phyloP scores from a whole-genome alignment of 306 rosid genomes.

The Glycine latifolia region DNA sequence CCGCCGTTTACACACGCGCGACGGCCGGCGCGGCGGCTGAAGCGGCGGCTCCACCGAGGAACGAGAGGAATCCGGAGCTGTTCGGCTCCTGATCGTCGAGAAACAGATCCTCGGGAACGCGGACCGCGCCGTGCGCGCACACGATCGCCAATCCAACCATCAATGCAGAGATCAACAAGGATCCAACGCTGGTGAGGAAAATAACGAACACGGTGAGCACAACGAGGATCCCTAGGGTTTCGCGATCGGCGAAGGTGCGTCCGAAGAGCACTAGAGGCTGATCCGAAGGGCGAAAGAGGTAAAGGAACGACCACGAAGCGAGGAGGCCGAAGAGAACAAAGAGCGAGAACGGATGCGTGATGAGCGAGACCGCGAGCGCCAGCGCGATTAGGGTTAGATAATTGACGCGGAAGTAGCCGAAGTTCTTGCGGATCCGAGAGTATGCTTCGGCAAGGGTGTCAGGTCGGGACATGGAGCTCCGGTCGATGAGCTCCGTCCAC shows the following conservation, averaged over 20 bases:
- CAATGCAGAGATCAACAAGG: slow-evolving; percentile 82
- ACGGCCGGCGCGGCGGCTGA: slow-evolving; percentile 71
- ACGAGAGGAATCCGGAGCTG: slow-evolving; percentile 79
- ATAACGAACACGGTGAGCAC: slow-evolving; percentile 73
- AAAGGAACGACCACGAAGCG: slow-evolving; percentile 82
- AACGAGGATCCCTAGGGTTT: slow-evolving; percentile 69
- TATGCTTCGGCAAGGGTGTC: slow-evolving; percentile 84
- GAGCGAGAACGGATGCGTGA: slow-evolving; percentile 85
- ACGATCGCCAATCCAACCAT: slow-evolving; percentile 76
- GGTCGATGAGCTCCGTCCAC: slow-evolving; percentile 83
- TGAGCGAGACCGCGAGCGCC: slow-evolving; percentile 76
- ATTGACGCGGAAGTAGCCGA: slow-evolving; percentile 87
- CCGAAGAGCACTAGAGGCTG: slow-evolving; percentile 82
- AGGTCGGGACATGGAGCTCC: slow-evolving; percentile 70
- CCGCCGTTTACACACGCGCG: slow-evolving; percentile 58
- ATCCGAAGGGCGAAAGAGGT: slow-evolving; percentile 83
- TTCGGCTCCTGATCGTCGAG: slow-evolving; percentile 88
- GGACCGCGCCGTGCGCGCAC: slow-evolving; percentile 84
- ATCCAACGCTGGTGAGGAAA: slow-evolving; percentile 89
- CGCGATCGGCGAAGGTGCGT: slow-evolving; percentile 85
- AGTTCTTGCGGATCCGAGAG: slow-evolving; percentile 91
- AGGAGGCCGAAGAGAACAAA: slow-evolving; percentile 80
- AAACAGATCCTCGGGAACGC: slow-evolving; percentile 90
- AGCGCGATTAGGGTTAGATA: slow-evolving; percentile 68
- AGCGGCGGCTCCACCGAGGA: slow-evolving; percentile 85